phyloP scores from a whole-genome alignment of 495 filamentous ascomycete genomes.

The Patellaria atrata region DNA sequence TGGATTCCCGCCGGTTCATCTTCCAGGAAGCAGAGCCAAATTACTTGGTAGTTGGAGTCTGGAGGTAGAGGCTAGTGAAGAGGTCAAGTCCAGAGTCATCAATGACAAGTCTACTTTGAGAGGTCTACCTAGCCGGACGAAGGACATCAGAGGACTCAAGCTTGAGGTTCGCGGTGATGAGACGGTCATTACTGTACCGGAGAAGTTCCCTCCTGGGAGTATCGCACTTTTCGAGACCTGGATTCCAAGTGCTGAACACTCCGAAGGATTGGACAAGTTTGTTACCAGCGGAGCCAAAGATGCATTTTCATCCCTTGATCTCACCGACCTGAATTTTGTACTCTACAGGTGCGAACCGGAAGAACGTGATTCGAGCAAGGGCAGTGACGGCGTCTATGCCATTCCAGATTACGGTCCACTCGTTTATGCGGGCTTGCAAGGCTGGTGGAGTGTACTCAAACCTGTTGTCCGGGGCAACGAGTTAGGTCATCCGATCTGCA shows the following conservation, averaged over 20 bases:
- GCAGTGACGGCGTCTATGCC: constrained; percentile 71
- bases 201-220: constrained; percentile 76
- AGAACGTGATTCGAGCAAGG: constrained; percentile 66
- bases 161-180: constrained; percentile 53
- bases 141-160: constrained; percentile 51
- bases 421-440: constrained; percentile 92
- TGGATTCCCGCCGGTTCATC: constrained; percentile 56
- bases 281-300: constrained; percentile 68
- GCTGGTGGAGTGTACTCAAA: constrained; percentile 92
- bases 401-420: constrained; percentile 73
- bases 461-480: constrained; percentile 78
- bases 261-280: constrained; percentile 63
- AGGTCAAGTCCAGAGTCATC: constrained; percentile 45
- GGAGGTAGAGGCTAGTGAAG: constrained; percentile 58
- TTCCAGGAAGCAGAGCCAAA: constrained; percentile 60
- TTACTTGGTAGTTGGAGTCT: constrained; percentile 79
- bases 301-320: constrained; percentile 56
- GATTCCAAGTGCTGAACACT: constrained; percentile 73
- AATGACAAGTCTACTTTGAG: constrained; percentile 54
- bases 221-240: constrained; percentile 93
- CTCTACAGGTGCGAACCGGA: constrained; percentile 88
- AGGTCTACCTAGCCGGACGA: constrained; percentile 68
- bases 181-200: constrained; percentile 67
- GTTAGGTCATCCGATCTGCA: constrained; percentile 81
- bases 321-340: constrained; percentile 81